Evolutionary conservation across 352 stramenopile species (phyloP).

Genomic region (Pythium phragmiticola): DNA sequence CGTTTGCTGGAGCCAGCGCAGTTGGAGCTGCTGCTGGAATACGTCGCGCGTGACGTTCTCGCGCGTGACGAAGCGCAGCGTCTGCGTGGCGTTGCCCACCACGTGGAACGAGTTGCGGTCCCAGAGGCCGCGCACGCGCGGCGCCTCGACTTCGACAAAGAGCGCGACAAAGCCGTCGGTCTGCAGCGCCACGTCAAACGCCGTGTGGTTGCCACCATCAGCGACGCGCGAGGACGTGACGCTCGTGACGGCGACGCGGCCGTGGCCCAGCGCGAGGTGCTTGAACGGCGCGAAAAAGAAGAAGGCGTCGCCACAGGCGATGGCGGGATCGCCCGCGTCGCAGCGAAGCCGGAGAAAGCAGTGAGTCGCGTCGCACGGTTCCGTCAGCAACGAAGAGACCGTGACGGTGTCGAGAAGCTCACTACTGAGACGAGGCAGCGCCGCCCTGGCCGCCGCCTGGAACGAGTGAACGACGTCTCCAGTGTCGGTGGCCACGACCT

Average conservation of each 20-base stretch:
- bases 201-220: background rate
- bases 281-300: constrained; percentile 78
- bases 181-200: constrained; percentile 49
- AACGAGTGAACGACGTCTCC: constrained; percentile 7
- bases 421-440: constrained; percentile 6
- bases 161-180: constrained; percentile 59
- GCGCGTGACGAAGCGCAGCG: constrained; percentile 45
- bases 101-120: constrained; percentile 75
- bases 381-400: constrained; percentile 21
- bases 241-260: constrained; percentile 27
- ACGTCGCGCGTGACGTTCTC: constrained; percentile 27
- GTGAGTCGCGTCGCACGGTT: constrained; percentile 38
- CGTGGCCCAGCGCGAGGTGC: constrained; percentile 42
- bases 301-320: constrained; percentile 42
- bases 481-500: constrained; percentile 9
- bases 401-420: constrained; percentile 10
- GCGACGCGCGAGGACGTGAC: constrained; percentile 17
- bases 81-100: constrained; percentile 51
- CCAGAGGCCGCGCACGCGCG: constrained; percentile 56
- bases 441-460: background rate
- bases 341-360: constrained; percentile 62
- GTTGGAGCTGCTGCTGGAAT: constrained; percentile 38
- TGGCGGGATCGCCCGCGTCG: background rate
- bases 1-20: constrained; percentile 79
- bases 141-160: constrained; percentile 70